Percentiles rank a stretch among this genome's conserved stretches.
Evolutionary conservation across 352 stramenopile species (phyloP).

Genomic region (Phytophthora hybrid): DNA sequence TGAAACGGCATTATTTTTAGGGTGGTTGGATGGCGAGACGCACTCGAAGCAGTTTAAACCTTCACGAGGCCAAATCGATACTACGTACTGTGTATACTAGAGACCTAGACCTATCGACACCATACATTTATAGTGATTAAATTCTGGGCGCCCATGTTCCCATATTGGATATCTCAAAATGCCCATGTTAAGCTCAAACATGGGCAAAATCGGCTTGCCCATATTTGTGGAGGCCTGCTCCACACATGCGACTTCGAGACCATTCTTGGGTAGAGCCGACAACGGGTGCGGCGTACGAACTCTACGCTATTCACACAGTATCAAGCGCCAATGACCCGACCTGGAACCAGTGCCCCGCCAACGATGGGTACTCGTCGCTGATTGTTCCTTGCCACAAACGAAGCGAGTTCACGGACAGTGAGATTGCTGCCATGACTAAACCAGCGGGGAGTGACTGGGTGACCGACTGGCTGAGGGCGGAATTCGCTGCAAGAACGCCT

Average conservation of each 20-base stretch:
- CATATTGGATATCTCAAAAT: no score
- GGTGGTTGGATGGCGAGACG: no score
- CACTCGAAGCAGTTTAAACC: no score
- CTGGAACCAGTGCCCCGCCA: conserved; percentile 28
- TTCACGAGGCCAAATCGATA: no score
- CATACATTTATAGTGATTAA: no score
- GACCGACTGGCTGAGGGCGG: conserved; percentile 29
- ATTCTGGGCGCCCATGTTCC: no score
- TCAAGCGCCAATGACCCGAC: conserved; percentile 24
- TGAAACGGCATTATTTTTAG: no score
- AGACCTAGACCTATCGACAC: no score
- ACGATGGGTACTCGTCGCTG: conserved; percentile 27
- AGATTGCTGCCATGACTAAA: conserved; percentile 24
- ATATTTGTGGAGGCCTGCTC: no score
- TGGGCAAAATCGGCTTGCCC: no score
- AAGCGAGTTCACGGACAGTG: conserved; percentile 20
- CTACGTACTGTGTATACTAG: no score
- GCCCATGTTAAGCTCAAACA: no score
- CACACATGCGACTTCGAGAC: conserved; percentile 36
- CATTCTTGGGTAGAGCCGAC: conserved; percentile 38
- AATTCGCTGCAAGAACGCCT: conserved; percentile 16
- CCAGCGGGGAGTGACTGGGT: conserved; percentile 27
- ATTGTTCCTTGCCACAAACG: conserved; percentile 34
- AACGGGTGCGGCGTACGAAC: conserved; percentile 17
- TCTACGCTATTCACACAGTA: conserved; percentile 38